These are phyloP conservation scores for Saprolegnia diclina DNA, from an alignment of 352 stramenopile genomes.

Conservation along the genomic window DNA sequence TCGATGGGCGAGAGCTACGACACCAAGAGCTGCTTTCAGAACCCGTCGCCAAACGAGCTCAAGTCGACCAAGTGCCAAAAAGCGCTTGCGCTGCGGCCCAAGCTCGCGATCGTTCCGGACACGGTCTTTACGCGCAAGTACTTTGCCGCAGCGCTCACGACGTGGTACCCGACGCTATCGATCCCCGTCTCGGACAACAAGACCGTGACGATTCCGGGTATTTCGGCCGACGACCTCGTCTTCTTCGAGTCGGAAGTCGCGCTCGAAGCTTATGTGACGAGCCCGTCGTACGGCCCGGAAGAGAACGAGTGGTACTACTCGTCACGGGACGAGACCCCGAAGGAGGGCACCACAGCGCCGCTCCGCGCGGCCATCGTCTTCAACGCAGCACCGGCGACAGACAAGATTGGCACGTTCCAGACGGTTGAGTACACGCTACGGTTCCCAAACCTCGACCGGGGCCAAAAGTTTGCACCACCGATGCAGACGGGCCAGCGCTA, in stretches of 20 bases:
- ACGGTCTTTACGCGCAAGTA: constrained; percentile 55
- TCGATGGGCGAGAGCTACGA: too few relatives aligned
- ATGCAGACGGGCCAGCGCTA: background rate
- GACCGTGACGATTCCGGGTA: constrained; percentile 33
- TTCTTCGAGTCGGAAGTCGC: constrained; percentile 35
- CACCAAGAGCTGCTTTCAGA: too few relatives aligned
- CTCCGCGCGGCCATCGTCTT: constrained; percentile 49
- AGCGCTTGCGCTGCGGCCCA: constrained; percentile 53
- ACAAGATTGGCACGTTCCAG: constrained; percentile 33
- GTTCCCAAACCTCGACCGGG: constrained; percentile 31
- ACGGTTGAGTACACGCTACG: constrained; percentile 45
- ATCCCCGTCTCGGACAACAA: too few relatives aligned
- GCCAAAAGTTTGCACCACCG: constrained; percentile 13
- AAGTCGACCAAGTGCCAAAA: too few relatives aligned
- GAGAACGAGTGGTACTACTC: background rate
- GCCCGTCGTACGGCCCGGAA: constrained; percentile 31
- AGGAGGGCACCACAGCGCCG: constrained; percentile 27
- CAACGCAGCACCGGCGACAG: constrained; percentile 31
- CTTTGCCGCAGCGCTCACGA: constrained; percentile 54
- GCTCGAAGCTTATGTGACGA: constrained; percentile 37
- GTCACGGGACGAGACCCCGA: background rate
- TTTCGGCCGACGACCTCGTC: constrained; percentile 31
- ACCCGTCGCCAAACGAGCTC: too few relatives aligned
- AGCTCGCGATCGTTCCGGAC: constrained; percentile 51
- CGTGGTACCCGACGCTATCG: constrained; percentile 50